phyloP scores from a whole-genome alignment of 371 early-diverging fungal genomes.

The Dinochytrium kinnereticum region DNA sequence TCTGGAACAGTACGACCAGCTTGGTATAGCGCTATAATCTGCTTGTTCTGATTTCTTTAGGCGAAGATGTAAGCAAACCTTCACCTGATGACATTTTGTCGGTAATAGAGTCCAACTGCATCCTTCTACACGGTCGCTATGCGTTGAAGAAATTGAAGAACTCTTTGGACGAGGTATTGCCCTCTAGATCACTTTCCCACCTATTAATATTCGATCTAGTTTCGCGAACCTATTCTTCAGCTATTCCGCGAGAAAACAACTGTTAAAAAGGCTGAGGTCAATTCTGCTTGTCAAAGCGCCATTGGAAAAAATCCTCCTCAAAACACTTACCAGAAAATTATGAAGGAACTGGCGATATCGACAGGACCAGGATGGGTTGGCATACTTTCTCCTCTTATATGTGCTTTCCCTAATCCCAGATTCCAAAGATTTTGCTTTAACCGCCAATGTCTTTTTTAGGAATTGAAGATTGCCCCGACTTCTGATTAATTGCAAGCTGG shows the following conservation, averaged over 20 bases:
- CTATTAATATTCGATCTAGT: no score
- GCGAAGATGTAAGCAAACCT: no score
- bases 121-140: neutral
- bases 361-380: slow-evolving; percentile 38
- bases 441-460: neutral
- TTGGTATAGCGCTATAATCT: no score
- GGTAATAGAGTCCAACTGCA: no score
- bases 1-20: no score
- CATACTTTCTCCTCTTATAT: neutral
- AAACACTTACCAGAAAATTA: slow-evolving; percentile 39
- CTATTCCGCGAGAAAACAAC: slow-evolving; percentile 33
- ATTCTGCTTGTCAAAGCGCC: slow-evolving; percentile 25
- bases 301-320: slow-evolving; percentile 33
- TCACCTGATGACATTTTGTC: no score
- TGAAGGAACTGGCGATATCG: slow-evolving; percentile 43
- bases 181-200: no score
- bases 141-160: slow-evolving; percentile 22
- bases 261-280: slow-evolving; percentile 40
- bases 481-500: no score
- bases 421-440: neutral
- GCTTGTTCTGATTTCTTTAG: no score
- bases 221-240: slow-evolving; percentile 36
- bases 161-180: no score
- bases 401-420: neutral
- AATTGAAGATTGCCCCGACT: neutral